Evolutionary conservation across 176 grass and related monocot species (phyloP).

Genomic region (Cocos nucifera): DNA sequence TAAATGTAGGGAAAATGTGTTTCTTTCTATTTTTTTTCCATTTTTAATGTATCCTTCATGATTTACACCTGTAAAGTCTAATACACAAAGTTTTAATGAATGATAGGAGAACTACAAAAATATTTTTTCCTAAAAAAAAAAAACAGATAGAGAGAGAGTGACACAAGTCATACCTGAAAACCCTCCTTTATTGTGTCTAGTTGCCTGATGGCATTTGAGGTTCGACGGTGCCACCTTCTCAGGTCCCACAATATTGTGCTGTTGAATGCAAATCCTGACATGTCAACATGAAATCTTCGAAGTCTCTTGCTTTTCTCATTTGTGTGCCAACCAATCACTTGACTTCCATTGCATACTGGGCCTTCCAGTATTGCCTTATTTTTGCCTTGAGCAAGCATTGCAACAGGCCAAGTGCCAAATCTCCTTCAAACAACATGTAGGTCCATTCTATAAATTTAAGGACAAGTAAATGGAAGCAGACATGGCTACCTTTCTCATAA

Average conservation of each 20-base stretch:
- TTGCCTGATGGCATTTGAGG: constrained; percentile 81
- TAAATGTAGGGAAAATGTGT: no score
- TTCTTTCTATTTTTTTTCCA: no score
- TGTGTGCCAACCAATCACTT: constrained; percentile 90
- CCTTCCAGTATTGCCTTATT: constrained; percentile 61
- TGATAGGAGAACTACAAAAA: no score
- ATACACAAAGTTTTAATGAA: no score
- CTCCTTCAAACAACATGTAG: constrained; percentile 38
- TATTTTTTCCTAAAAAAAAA: neutral
- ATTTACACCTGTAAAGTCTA: no score
- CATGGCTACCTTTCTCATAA: no score
- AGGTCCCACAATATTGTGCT: constrained; percentile 94
- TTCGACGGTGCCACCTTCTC: constrained; percentile 51
- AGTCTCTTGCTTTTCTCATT: constrained; percentile 58
- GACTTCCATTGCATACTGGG: constrained; percentile 65
- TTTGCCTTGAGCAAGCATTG: constrained; percentile 47
- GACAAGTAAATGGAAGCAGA: constrained; percentile 13
- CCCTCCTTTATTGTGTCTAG: constrained; percentile 58
- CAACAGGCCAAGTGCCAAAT: constrained; percentile 93
- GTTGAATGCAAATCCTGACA: constrained; percentile 97
- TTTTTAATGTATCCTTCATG: no score
- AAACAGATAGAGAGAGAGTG: neutral
- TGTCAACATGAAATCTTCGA: constrained; percentile 87
- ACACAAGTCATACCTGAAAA: constrained; percentile 47
- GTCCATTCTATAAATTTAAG: neutral